Base-by-base conservation (phyloP, 331 rosid species). In the Rosa hybrid region DNA sequence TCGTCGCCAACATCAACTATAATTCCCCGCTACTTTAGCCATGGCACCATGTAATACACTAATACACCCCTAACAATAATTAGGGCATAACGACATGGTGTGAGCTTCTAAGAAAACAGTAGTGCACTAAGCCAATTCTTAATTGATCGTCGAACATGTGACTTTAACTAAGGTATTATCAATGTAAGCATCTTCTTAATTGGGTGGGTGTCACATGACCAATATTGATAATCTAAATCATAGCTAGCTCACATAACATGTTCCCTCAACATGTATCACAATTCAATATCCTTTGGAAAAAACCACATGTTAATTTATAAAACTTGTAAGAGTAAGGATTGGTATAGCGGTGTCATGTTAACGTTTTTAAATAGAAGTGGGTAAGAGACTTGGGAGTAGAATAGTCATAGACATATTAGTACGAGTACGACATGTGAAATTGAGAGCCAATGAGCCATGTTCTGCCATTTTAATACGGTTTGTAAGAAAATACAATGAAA, bases 401-500 rank as follows among this genome's bases (percentile, higher is more conserved):
- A 21, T 56, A 68, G 68, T 23, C 9, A 64, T n/a, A 51, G 13
- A 75, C 41, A 38, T 18, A 10, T 27, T 20, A 34, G 76, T 51
- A 45, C 77, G 72, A 38, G 76, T 44, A 34, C 48, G 80, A 67
- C 68, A 57, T 68, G 79, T 49, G 71, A 59, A 79, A 25, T 81
- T 78, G 71, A 77, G 70, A 77, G 64, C 12, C 62, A 20, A 56
- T 20, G 12, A 56, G 25, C 81, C 85, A 73, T 77, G 85, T 84
- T 81, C 80, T 67, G 8, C 74, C n/a, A 13, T 57, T 14, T 64
- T 68, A 46, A 72, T 57, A n/a, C 27, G 63, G 27, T 72, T 72
- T 76, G 42, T 25, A 12, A 44, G 48, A 14, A 34, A 21, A 60
- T 76, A 51, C 4, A 12, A 1, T 41, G 38, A 70, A 75, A 59